phyloP scores from a whole-genome alignment of 2,329 filamentous ascomycete genomes.

The Aspergillus neotritici region DNA sequence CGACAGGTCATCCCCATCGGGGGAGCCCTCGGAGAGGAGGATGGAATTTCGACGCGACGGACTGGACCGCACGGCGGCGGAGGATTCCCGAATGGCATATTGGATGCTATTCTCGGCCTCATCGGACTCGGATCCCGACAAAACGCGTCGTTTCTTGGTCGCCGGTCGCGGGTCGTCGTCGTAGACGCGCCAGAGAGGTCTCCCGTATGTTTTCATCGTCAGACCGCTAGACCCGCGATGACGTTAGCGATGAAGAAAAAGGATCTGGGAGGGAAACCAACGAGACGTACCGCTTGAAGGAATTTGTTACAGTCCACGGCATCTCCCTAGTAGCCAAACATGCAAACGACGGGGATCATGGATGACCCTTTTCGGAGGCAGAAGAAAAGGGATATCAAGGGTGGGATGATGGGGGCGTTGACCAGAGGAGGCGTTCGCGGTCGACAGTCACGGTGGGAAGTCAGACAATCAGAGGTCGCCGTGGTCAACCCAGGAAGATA shows the following conservation, averaged over 20 bases:
- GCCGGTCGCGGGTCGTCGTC: slow-evolving; percentile 40
- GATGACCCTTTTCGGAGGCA: too few relatives aligned
- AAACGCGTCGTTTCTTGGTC: slow-evolving; percentile 43
- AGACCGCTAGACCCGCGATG: slow-evolving; percentile 35
- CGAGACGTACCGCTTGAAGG: slow-evolving; percentile 42
- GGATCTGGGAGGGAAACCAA: slow-evolving; percentile 1
- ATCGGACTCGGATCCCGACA: slow-evolving; percentile 31
- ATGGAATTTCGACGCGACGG: slow-evolving; percentile 44
- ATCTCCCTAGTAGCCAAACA: slow-evolving; percentile 28
- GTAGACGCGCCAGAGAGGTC: slow-evolving; percentile 44
- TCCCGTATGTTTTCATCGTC: slow-evolving; percentile 47
- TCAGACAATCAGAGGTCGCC: too few relatives aligned
- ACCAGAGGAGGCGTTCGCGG: too few relatives aligned
- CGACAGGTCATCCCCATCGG: slow-evolving; percentile 38
- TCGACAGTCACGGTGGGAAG: too few relatives aligned
- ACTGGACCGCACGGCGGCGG: slow-evolving; percentile 41
- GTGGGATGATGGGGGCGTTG: too few relatives aligned
- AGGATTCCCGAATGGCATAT: slow-evolving; percentile 45
- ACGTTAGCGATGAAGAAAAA: slow-evolving; percentile 6
- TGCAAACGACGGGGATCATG: too few relatives aligned
- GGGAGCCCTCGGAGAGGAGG: slow-evolving; percentile 38
- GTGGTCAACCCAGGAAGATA: too few relatives aligned
- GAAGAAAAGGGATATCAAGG: too few relatives aligned
- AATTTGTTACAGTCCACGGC: slow-evolving; percentile 49
- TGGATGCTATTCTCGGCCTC: slow-evolving; percentile 43